Conservation (phyloP, 2,329 filamentous ascomycete genomes). For the Nothophoma quercina region DNA sequence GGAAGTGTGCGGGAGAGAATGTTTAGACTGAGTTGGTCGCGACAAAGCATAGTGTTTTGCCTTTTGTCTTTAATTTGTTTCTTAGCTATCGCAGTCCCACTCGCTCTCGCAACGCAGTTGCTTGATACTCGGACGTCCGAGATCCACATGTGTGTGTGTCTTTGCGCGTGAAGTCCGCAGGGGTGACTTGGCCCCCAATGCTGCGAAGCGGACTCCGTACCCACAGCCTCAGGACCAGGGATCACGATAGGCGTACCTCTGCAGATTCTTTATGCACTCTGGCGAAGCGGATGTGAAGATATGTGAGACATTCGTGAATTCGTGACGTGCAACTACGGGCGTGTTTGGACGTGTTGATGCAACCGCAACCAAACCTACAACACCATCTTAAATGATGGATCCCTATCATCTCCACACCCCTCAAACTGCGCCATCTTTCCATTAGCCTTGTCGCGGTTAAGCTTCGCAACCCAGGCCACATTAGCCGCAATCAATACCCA, state of each 20-base stretch:
- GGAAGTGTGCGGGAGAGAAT: background rate
- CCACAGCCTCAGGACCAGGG: too few species aligned
- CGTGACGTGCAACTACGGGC: background rate
- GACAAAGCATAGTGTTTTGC: too few species aligned
- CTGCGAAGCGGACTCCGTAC: too few species aligned
- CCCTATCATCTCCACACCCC: constrained; percentile 68
- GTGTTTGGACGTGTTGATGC: background rate
- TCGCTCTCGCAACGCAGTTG: too few species aligned
- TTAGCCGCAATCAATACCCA: constrained; percentile 71
- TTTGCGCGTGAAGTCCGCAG: too few species aligned
- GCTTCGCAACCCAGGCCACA: constrained; percentile 68
- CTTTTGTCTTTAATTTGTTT: too few species aligned
- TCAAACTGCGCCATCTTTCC: constrained; percentile 67
- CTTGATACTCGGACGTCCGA: too few species aligned
- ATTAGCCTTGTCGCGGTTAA: constrained; percentile 67
- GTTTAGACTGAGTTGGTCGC: background rate
- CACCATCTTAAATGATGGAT: constrained; percentile 68
- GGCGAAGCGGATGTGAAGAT: background rate
- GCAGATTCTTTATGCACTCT: too few species aligned
- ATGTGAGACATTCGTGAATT: background rate
- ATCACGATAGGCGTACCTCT: too few species aligned
- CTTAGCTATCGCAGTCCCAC: too few species aligned
- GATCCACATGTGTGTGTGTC: too few species aligned
- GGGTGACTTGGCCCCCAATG: too few species aligned
- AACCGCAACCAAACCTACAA: constrained; percentile 48